phyloP scores from a whole-genome alignment of 768 basidiomycete genomes.

The Chalciporus sphaerocephalus region DNA sequence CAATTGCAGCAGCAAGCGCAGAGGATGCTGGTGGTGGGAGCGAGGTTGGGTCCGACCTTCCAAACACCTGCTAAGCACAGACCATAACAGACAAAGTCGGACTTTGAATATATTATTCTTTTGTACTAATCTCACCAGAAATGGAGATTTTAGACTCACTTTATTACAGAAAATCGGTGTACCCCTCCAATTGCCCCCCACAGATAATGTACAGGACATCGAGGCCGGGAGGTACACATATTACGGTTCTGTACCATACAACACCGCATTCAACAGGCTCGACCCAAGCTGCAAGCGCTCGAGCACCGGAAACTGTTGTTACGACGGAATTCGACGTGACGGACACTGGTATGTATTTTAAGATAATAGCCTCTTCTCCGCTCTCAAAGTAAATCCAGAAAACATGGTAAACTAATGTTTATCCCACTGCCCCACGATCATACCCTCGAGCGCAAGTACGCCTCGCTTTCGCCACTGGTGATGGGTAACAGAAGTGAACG shows the following conservation, averaged over 20 bases:
- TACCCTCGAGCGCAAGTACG: conserved; percentile 7
- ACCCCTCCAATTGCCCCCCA: conserved; percentile 1
- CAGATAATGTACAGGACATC: not conserved
- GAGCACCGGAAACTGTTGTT: not conserved
- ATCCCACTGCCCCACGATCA: not conserved
- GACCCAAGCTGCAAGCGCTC: not conserved
- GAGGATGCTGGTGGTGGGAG: conserved; percentile 55
- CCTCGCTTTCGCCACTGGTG: conserved; percentile 15
- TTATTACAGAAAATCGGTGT: conserved; percentile 19
- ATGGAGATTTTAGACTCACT: conserved; percentile 9
- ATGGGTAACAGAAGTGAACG: conserved; percentile 22
- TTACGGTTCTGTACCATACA: not conserved
- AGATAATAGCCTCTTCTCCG: not conserved
- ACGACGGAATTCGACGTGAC: not conserved
- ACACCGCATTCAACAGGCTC: not conserved
- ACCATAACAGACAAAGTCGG: conserved; percentile 34
- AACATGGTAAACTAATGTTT: not conserved
- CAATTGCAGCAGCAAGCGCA: conserved; percentile 26
- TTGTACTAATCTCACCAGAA: conserved; percentile 13
- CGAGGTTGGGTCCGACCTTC: conserved; percentile 48
- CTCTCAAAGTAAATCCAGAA: not conserved
- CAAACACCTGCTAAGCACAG: conserved; percentile 37
- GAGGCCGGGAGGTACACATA: not conserved
- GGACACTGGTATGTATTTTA: too few relatives aligned
- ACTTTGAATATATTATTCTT: conserved; percentile 29